Evolutionary conservation across 805 yeast species (phyloP).

Genomic region (Vanderwaltozyma verrucispora): DNA sequence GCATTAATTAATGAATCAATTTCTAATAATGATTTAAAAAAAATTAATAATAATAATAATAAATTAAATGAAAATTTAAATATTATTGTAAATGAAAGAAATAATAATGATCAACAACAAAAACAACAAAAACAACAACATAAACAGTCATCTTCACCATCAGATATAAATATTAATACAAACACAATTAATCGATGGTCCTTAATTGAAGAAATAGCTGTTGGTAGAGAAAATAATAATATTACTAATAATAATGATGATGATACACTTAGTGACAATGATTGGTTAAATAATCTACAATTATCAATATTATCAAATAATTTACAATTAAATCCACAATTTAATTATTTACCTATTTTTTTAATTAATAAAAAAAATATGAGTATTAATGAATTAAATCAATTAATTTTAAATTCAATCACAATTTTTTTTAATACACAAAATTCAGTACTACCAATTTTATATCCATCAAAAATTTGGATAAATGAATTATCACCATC

Average conservation of each 20-base stretch:
- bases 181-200: not conserved
- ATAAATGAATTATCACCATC: constrained; percentile 4
- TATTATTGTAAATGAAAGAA: too few relatives aligned
- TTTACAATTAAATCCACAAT: constrained; percentile 13
- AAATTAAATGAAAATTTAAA: too few relatives aligned
- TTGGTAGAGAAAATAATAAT: too few relatives aligned
- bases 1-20: constrained; percentile 18
- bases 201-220: too few relatives aligned
- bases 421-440: constrained; percentile 10
- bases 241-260: constrained; percentile 1
- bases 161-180: too few relatives aligned
- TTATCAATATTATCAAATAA: constrained; percentile 5
- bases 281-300: constrained; percentile 4
- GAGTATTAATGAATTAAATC: constrained; percentile 5
- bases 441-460: constrained; percentile 17
- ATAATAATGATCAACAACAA: too few relatives aligned
- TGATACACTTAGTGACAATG: not conserved
- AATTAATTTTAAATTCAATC: constrained; percentile 5
- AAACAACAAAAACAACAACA: too few relatives aligned
- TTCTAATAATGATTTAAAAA: not conserved
- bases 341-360: constrained; percentile 13
- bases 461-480: constrained; percentile 16
- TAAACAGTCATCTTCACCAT: too few relatives aligned
- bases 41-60: too few relatives aligned
- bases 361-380: constrained; percentile 11